Percentiles rank a stretch among this genome's conserved stretches.
Evolutionary conservation across 2,329 filamentous ascomycete genomes (phyloP).

Genomic region (Aureobasidium sp.): DNA sequence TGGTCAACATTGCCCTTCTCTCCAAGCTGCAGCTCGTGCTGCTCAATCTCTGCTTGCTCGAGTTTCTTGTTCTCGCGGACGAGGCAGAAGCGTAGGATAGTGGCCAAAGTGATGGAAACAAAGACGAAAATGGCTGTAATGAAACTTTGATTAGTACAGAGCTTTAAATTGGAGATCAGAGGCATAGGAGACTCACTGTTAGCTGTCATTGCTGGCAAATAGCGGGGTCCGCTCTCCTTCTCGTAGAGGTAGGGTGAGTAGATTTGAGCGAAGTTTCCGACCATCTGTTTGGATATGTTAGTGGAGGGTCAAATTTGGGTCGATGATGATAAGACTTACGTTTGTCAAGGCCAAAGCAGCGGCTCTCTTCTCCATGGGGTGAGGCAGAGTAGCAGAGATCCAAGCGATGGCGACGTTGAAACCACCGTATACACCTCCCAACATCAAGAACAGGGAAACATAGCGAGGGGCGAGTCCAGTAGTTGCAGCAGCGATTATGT

Average conservation of each 20-base stretch:
- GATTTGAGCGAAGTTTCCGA: background rate
- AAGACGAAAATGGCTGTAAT: background rate
- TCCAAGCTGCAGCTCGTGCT: background rate
- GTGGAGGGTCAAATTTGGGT: too few species aligned
- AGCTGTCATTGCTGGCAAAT: background rate
- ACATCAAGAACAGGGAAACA: background rate
- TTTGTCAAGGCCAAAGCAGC: background rate
- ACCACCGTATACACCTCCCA: background rate
- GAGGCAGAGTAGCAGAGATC: background rate
- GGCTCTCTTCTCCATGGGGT: background rate
- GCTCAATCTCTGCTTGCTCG: background rate
- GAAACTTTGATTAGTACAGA: too few species aligned
- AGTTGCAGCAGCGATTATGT: slow-evolving; percentile 14
- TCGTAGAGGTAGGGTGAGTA: background rate
- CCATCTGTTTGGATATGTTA: background rate
- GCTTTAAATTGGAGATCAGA: too few species aligned
- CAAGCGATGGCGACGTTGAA: background rate
- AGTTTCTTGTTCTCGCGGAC: background rate
- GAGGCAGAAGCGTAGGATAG: background rate
- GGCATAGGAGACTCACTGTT: background rate
- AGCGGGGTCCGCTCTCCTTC: background rate
- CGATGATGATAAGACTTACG: too few species aligned
- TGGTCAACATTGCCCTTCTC: background rate
- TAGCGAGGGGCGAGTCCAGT: slow-evolving; percentile 13
- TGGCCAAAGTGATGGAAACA: background rate